Evolutionary conservation across 2,329 filamentous ascomycete genomes (phyloP).

Genomic region (Fusarium mangiferae): DNA sequence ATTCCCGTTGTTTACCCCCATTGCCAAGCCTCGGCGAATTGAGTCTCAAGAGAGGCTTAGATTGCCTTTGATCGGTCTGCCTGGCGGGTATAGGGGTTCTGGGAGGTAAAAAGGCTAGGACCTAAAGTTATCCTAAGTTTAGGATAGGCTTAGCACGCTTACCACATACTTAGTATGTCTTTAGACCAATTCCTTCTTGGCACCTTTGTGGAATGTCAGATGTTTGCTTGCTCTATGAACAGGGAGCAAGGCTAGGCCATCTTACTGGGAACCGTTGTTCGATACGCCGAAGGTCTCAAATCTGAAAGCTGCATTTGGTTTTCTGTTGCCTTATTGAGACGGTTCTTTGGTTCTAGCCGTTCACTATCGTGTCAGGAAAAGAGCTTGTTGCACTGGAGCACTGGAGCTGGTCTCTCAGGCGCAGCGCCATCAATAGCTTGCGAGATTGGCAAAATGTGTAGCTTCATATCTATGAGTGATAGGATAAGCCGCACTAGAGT

Average conservation of each 20-base stretch:
- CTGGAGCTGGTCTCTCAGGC: rapidly evolving
- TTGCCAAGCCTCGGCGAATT: neutral
- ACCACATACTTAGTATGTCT: neutral
- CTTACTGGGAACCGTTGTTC: no score
- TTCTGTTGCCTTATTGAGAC: neutral
- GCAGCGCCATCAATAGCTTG: neutral
- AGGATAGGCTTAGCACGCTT: no score
- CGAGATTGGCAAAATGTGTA: neutral
- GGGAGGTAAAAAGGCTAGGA: neutral
- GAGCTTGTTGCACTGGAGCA: neutral
- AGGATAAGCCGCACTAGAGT: neutral
- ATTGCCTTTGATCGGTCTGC: rapidly evolving
- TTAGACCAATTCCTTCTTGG: neutral
- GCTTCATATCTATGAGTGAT: neutral
- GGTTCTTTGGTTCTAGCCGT: neutral
- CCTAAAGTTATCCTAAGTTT: neutral
- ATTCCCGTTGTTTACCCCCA: neutral
- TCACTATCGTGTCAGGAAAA: neutral
- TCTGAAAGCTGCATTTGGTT: neutral
- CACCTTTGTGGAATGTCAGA: no score
- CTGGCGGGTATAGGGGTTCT: neutral
- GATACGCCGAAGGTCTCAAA: neutral
- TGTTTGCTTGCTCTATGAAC: neutral
- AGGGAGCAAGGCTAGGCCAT: neutral
- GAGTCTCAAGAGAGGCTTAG: no score